Percentiles rank a stretch among this genome's conserved stretches.
These are phyloP conservation scores for Globisporangium middletonii DNA, from an alignment of 352 stramenopile genomes.

Conservation along the genomic window DNA sequence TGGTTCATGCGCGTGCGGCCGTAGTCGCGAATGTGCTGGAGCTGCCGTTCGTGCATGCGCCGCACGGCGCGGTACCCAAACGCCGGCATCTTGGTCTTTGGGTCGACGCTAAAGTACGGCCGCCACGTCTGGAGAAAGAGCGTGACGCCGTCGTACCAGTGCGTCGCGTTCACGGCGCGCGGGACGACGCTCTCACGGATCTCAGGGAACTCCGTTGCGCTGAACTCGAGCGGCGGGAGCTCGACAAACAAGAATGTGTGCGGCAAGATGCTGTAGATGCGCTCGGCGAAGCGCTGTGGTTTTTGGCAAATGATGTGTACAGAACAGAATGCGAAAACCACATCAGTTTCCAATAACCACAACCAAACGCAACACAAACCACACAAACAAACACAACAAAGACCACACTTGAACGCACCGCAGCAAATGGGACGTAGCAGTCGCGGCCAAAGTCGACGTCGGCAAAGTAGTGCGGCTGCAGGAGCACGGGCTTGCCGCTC, in stretches of 20 bases:
- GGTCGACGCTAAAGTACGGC: constrained; percentile 73
- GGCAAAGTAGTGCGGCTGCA: constrained; percentile 67
- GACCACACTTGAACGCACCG: constrained; percentile 30
- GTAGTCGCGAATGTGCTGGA: constrained; percentile 49
- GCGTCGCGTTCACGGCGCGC: constrained; percentile 76
- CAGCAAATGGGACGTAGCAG: constrained; percentile 78
- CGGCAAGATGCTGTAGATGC: constrained; percentile 54
- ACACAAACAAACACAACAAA: neutral
- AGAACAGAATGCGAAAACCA: neutral
- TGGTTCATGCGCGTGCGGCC: constrained; percentile 51
- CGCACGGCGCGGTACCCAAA: constrained; percentile 60
- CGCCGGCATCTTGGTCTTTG: constrained; percentile 48
- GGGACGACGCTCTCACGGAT: constrained; percentile 49
- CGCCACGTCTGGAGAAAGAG: constrained; percentile 72
- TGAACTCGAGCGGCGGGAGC: constrained; percentile 74
- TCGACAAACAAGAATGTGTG: constrained; percentile 74
- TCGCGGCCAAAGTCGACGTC: constrained; percentile 67
- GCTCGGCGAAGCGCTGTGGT: constrained; percentile 40
- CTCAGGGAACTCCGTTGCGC: constrained; percentile 53
- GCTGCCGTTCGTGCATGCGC: constrained; percentile 48
- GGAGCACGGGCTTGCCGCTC: constrained; percentile 35
- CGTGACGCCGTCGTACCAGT: constrained; percentile 91
- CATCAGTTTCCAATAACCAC: constrained; percentile 2
- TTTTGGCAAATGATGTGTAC: neutral
- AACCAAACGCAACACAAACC: constrained; percentile 15